Conservation (phyloP, 176 grass and related monocot species). For the Alloteropsis semialata region DNA sequence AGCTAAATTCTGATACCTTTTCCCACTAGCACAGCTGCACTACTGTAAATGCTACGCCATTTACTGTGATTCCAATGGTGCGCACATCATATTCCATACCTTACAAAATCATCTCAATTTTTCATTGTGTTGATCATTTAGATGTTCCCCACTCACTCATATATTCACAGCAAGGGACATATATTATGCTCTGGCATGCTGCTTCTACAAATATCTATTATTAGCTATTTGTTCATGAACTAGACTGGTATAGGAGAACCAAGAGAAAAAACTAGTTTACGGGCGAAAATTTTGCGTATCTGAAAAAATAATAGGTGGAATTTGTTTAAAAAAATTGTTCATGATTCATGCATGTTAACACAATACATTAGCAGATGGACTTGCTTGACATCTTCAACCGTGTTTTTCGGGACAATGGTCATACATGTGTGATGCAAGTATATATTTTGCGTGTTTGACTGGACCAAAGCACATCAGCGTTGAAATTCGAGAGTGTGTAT, state of each 20-base stretch:
- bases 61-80: neutral
- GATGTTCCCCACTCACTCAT: neutral
- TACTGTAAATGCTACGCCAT: neutral
- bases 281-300: too few relatives aligned
- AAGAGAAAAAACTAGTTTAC: too few relatives aligned
- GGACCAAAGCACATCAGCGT: neutral
- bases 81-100: neutral
- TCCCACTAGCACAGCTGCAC: neutral
- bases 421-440: conserved; percentile 3
- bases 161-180: neutral
- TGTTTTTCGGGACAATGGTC: neutral
- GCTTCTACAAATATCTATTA: too few relatives aligned
- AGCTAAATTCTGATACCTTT: neutral
- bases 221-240: too few relatives aligned
- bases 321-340: too few relatives aligned
- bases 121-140: neutral
- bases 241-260: too few relatives aligned
- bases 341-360: neutral
- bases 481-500: neutral
- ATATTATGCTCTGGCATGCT: too few relatives aligned
- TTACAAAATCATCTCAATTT: neutral
- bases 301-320: too few relatives aligned
- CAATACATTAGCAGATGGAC: neutral
- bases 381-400: conserved; percentile 12
- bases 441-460: conserved; percentile 19